phyloP scores from a whole-genome alignment of 306 rosid genomes.

The Inga oerstediana region DNA sequence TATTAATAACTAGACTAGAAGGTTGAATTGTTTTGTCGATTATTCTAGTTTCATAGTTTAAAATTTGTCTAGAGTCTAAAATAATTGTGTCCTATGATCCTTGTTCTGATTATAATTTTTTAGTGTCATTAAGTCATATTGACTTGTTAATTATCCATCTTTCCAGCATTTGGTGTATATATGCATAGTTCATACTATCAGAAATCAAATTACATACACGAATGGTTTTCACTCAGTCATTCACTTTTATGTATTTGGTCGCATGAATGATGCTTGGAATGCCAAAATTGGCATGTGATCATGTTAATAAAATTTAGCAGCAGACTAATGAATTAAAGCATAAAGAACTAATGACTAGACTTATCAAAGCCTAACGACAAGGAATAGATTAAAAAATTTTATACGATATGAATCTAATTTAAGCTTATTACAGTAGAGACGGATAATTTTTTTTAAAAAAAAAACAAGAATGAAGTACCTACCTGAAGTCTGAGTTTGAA shows the following conservation, averaged over 20 bases:
- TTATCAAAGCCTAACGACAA: neutral
- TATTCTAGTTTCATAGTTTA: neutral
- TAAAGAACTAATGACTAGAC: neutral
- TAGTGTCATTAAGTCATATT: neutral
- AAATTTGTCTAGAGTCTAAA: neutral
- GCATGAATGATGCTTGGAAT: neutral
- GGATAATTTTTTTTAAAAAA: neutral
- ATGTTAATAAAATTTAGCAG: neutral
- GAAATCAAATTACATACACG: neutral
- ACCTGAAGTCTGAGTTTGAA: conserved; percentile 92
- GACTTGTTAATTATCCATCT: neutral
- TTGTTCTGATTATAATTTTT: neutral
- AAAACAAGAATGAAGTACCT: neutral
- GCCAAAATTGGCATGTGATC: neutral
- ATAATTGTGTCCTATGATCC: neutral
- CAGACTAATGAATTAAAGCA: neutral
- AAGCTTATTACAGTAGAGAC: neutral
- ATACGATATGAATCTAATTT: neutral
- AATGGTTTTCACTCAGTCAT: neutral
- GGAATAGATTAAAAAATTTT: neutral
- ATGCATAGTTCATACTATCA: neutral
- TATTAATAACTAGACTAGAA: neutral
- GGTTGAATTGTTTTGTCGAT: neutral
- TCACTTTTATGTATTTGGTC: neutral
- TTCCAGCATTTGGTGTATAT: neutral